Base-by-base conservation (phyloP, 306 rosid species). In the Begonia masoniana region DNA sequence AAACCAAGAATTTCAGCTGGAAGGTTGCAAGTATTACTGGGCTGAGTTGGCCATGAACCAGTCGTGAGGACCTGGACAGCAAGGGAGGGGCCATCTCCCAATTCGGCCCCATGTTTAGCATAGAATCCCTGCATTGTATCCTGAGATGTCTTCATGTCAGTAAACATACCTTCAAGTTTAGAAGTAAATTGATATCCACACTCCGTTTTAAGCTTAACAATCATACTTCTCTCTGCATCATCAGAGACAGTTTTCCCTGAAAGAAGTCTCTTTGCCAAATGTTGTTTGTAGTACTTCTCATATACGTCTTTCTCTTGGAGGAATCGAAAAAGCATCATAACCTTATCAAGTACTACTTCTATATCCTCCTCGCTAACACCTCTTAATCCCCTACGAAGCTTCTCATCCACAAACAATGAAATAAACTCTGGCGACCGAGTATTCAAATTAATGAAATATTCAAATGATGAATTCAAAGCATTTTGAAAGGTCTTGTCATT, bases 331-430 rank as follows among this genome's bases (percentile, higher is more conserved):
- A 83, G 62, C 76, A 81, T 78, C 91, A 83, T 83, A 64, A 83
- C 94, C 75, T 87, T 83, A 74, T 83, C 94, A 45, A 87, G 87
- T 59, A 82, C 80, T 39, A 73, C 54, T 75, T 89, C 97, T 12
- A 85, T 85, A 55, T 89, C 97, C 75, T 89, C 97, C 78, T 89
- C 95, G 50, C 86, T 89, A 15, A 82, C 79, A 64, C 91, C 94
- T 73, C 85, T 76, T 57, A 81, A 75, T 64, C 91, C 87, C 68
- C 78, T 81, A 23, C 94, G 81, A 26, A 81, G 91, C 66, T 81
- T 87, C 47, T 87, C 91, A 36, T 87, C 87, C 14, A 87, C 85
- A 68, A 78, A 83, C 63, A 87, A 74, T 13, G 96, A 83, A 62
- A 87, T 81, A 68, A 76, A 81, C 72, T 83, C 87, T 3, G 91